A percentile compares a stretch with the other conserved stretches of the same genome.
phyloP scores from a whole-genome alignment of 169 alveolate genomes.

The Theileria orientalis region DNA sequence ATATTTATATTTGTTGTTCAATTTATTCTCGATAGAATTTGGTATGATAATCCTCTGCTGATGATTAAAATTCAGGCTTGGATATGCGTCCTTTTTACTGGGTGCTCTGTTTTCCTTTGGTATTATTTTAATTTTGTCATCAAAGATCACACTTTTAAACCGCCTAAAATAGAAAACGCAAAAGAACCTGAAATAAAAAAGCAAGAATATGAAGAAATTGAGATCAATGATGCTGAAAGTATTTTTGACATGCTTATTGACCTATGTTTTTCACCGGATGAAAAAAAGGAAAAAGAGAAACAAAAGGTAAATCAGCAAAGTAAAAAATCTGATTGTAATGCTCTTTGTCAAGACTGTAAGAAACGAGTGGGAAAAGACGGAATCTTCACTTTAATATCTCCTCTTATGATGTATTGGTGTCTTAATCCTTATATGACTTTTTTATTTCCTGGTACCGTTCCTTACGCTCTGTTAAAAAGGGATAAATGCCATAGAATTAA shows the following conservation, averaged over 20 bases:
- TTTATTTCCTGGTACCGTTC: constrained; percentile 41
- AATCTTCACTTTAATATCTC: no score
- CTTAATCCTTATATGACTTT: constrained; percentile 22
- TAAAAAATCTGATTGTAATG: neutral
- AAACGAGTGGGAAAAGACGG: no score
- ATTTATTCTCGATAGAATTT: constrained; percentile 12
- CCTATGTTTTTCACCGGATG: no score
- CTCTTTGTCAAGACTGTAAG: neutral
- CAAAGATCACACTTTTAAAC: neutral
- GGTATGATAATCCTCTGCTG: constrained; percentile 5
- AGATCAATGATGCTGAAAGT: no score
- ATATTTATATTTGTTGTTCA: constrained; percentile 6
- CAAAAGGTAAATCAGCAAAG: no score
- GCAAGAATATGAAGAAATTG: no score
- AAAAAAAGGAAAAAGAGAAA: no score
- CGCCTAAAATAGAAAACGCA: no score
- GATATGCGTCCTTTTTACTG: neutral
- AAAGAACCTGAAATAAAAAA: no score
- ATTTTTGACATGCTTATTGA: no score
- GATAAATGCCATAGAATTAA: constrained; percentile 17
- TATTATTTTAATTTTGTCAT: neutral
- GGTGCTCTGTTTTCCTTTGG: neutral
- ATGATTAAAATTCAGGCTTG: constrained; percentile 18
- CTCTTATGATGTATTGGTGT: neutral
- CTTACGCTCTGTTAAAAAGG: constrained; percentile 42